A percentile compares a stretch with the other conserved stretches of the same genome.
Evolutionary conservation across 192 early-diverging fungal species (phyloP).

Genomic region (Coemansia sp.): DNA sequence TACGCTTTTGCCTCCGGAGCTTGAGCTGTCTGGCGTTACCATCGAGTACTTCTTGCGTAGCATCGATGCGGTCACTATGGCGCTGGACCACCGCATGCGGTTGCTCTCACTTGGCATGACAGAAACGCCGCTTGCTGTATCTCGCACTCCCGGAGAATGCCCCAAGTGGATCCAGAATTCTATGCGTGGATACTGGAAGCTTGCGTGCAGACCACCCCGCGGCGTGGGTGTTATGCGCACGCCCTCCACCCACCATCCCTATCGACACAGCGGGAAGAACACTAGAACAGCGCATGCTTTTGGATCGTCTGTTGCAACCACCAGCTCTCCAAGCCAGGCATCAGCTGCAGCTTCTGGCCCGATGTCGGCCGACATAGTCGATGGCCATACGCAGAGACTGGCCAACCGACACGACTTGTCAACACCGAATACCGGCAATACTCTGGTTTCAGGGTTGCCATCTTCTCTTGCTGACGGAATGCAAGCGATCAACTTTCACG

Average conservation of each 20-base stretch:
- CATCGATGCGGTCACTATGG: constrained; percentile 50
- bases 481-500: constrained; percentile 5
- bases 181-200: constrained; percentile 53
- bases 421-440: not conserved
- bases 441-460: not conserved
- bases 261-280: not conserved
- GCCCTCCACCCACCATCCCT: constrained; percentile 3
- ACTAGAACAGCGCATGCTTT: not conserved
- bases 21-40: constrained; percentile 35
- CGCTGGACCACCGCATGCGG: constrained; percentile 44
- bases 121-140: constrained; percentile 28
- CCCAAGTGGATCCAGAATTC: constrained; percentile 52
- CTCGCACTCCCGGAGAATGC: constrained; percentile 17
- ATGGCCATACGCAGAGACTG: not conserved
- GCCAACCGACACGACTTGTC: not conserved
- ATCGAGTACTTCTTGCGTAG: constrained; percentile 44
- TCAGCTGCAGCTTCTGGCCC: not conserved
- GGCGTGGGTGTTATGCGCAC: not conserved
- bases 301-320: not conserved
- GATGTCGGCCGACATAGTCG: not conserved
- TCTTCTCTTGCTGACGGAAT: constrained; percentile 6
- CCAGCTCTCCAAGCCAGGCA: constrained; percentile 13
- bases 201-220: constrained; percentile 28
- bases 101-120: constrained; percentile 31
- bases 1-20: constrained; percentile 12